Percentiles rank a stretch among this genome's conserved stretches.
Evolutionary conservation across 1,284 basidiomycete genomes (phyloP).

Genomic region (Wolfiporia cocos): DNA sequence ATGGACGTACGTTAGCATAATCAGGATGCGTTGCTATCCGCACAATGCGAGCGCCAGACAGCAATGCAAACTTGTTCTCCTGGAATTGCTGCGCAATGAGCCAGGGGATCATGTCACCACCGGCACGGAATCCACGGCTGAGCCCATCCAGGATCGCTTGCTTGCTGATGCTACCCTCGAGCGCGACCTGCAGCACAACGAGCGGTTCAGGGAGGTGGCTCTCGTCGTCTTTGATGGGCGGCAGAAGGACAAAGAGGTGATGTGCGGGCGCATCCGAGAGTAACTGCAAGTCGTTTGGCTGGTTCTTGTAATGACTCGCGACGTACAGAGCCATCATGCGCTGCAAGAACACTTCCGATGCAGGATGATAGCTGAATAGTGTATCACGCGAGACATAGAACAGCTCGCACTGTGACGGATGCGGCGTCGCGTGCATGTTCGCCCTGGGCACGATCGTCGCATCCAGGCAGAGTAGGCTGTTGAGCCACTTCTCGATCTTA

Average conservation of each 20-base stretch:
- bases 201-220: constrained; percentile 87
- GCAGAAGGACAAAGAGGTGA: constrained; percentile 92
- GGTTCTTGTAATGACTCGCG: constrained; percentile 98
- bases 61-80: constrained; percentile 88
- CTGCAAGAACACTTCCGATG: constrained; percentile 94
- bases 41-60: constrained; percentile 91
- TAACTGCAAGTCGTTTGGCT: constrained; percentile 96
- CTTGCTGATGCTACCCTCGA: constrained; percentile 92
- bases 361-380: constrained; percentile 95
- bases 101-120: constrained; percentile 99
- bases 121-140: constrained; percentile 72
- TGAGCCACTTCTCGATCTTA: constrained; percentile 93
- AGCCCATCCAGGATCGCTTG: constrained; percentile 85
- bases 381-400: constrained; percentile 97
- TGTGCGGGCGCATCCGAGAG: constrained; percentile 97
- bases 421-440: constrained; percentile 78
- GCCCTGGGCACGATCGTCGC: constrained; percentile 70
- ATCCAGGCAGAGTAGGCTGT: constrained; percentile 88
- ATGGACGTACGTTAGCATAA: constrained; percentile 69
- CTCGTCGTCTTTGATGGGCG: constrained; percentile 85
- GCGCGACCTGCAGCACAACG: constrained; percentile 91
- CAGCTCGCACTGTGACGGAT: constrained; percentile 90
- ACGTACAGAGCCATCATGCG: constrained; percentile 99
- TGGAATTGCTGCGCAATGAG: constrained; percentile 94
- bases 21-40: constrained; percentile 97